Conservation (phyloP, 140 eudicot genomes). For the Ambrosia hybrid region DNA sequence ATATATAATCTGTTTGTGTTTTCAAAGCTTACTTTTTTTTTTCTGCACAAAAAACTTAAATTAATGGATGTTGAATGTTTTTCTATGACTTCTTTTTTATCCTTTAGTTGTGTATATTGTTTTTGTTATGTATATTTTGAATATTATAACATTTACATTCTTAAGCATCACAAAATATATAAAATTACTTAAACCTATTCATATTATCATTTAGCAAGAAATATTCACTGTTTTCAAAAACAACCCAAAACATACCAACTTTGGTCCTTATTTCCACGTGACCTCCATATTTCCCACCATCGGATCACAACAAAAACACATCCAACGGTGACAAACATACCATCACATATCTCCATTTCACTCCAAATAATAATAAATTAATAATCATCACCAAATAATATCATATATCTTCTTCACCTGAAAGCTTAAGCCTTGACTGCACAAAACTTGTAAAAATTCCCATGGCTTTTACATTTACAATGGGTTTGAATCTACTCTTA, state of each 20-base stretch:
- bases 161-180: no score
- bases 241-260: no score
- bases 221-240: no score
- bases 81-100: not conserved
- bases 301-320: slow-evolving; percentile 16
- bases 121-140: no score
- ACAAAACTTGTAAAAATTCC: not conserved
- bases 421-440: not conserved
- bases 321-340: slow-evolving; percentile 25
- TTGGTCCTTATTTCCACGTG: no score
- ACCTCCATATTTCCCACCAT: slow-evolving; percentile 3
- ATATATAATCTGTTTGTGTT: slow-evolving; percentile 13
- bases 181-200: no score
- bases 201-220: no score
- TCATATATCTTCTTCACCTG: not conserved
- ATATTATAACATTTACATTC: no score
- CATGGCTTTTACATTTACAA: slow-evolving; percentile 78
- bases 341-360: slow-evolving; percentile 23
- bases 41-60: slow-evolving; percentile 9
- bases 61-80: not conserved
- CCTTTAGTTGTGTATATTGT: not conserved
- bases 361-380: not conserved
- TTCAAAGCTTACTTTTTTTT: not conserved
- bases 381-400: not conserved
- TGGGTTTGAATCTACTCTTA: slow-evolving; percentile 72